These are phyloP conservation scores for Microthyrium microscopicum DNA, from an alignment of 2,329 filamentous ascomycete genomes.

Conservation along the genomic window DNA sequence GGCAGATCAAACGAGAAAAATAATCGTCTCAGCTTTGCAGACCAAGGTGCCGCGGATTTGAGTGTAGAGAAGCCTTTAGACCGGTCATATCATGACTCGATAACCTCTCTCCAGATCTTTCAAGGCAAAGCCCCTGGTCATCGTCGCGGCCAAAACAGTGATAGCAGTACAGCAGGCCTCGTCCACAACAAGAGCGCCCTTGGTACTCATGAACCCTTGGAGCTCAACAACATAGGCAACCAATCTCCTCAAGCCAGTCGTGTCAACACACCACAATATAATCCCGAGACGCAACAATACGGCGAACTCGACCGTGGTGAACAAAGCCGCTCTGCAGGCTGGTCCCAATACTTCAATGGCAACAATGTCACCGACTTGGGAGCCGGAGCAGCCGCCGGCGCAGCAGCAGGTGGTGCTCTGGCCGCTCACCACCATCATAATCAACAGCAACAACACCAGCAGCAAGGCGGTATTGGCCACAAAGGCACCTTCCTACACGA, in stretches of 20 bases:
- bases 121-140: conserved; percentile 15
- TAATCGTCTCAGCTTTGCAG: conserved; percentile 30
- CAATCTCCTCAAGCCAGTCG: conserved; percentile 21
- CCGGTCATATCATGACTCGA: conserved; percentile 13
- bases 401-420: too few relatives aligned
- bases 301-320: conserved; percentile 11
- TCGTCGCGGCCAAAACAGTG: conserved; percentile 33
- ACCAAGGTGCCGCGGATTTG: conserved; percentile 35
- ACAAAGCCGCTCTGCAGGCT: conserved; percentile 45
- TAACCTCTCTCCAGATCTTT: conserved; percentile 23
- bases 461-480: neutral
- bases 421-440: neutral
- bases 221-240: conserved; percentile 27
- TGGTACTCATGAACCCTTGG: conserved; percentile 24
- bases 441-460: conserved; percentile 21
- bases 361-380: conserved; percentile 41
- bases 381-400: conserved; percentile 39
- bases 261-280: conserved; percentile 19
- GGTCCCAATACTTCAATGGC: conserved; percentile 64
- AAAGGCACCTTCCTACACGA: conserved; percentile 14
- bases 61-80: conserved; percentile 17
- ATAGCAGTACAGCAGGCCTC: conserved; percentile 41
- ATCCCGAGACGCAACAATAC: conserved; percentile 11
- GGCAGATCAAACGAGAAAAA: conserved; percentile 28
- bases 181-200: conserved; percentile 36